These are phyloP conservation scores for Mycena kentingensis DNA, from an alignment of 768 basidiomycete species.

Conservation along the genomic window DNA sequence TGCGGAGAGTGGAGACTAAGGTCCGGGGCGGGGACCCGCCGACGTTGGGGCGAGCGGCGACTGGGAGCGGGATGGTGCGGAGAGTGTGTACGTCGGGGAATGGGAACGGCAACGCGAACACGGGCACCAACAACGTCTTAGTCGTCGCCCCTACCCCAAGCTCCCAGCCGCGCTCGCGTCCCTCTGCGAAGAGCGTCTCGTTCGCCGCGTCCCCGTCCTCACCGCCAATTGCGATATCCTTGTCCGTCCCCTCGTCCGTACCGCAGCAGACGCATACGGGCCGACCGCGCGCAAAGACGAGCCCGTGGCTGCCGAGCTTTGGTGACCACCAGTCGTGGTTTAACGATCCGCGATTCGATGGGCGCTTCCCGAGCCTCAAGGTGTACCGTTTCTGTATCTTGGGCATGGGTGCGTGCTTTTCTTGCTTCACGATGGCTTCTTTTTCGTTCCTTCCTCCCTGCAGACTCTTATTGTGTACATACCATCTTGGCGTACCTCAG, in stretches of 20 bases:
- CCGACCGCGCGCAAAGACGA: conserved; percentile 94
- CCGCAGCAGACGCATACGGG: conserved; percentile 63
- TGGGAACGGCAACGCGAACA: conserved; percentile 82
- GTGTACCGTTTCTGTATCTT: conserved; percentile 88
- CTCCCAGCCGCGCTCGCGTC: conserved; percentile 21
- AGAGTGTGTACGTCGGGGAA: too few species aligned
- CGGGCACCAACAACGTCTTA: conserved; percentile 38
- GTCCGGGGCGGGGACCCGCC: too few species aligned
- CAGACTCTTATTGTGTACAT: too few species aligned
- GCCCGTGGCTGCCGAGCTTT: too few species aligned
- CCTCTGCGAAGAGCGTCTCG: conserved; percentile 17
- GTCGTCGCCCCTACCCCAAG: not conserved
- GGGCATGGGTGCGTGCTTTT: conserved; percentile 85
- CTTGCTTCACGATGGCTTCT: too few species aligned
- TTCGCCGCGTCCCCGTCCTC: conserved; percentile 17
- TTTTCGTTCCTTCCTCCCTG: conserved; percentile 21
- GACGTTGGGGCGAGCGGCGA: too few species aligned
- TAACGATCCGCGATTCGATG: conserved; percentile 91
- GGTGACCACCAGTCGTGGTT: too few species aligned
- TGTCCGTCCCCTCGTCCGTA: conserved; percentile 31
- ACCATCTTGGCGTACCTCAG: too few species aligned
- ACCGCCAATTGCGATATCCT: conserved; percentile 33
- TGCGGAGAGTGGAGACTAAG: too few species aligned
- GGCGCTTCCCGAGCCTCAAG: conserved; percentile 93
- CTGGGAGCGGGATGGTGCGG: too few species aligned